A percentile compares a stretch with the other conserved stretches of the same genome.
Conservation (phyloP, 129 eudicot species). For the Pittosporum tobira region DNA sequence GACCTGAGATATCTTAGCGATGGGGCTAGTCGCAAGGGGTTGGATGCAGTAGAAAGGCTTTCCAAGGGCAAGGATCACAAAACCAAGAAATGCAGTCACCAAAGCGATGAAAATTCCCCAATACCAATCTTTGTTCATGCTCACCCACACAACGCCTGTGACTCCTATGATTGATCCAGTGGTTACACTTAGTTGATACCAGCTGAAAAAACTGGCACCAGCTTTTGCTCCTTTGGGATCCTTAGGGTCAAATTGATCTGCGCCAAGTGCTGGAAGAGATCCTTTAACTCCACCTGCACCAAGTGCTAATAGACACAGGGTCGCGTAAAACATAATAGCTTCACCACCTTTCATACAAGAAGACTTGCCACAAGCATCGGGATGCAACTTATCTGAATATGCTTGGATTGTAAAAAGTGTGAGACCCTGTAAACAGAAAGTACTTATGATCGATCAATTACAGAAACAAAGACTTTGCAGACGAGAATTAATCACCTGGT, state of each 20-base stretch:
- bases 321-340: conserved; percentile 19
- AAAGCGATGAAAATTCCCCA: conserved; percentile 20
- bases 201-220: conserved; percentile 30
- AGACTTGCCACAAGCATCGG: conserved; percentile 14
- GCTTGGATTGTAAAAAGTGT: conserved; percentile 26
- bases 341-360: conserved; percentile 19
- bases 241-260: conserved; percentile 29
- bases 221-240: conserved; percentile 22
- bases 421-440: conserved; percentile 17
- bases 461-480: neutral
- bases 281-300: conserved; percentile 39
- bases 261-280: conserved; percentile 30
- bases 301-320: conserved; percentile 19
- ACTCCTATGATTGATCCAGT: conserved; percentile 28
- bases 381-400: conserved; percentile 11
- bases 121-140: conserved; percentile 19
- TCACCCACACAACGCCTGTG: conserved; percentile 25
- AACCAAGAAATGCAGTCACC: conserved; percentile 18
- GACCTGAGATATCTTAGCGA: conserved; percentile 22
- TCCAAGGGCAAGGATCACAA: conserved; percentile 17
- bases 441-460: neutral
- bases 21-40: conserved; percentile 20
- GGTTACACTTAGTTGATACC: conserved; percentile 17
- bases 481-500: neutral
- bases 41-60: conserved; percentile 24